Base-by-base conservation (phyloP, 495 filamentous ascomycete species). In the Neurospora sp. region DNA sequence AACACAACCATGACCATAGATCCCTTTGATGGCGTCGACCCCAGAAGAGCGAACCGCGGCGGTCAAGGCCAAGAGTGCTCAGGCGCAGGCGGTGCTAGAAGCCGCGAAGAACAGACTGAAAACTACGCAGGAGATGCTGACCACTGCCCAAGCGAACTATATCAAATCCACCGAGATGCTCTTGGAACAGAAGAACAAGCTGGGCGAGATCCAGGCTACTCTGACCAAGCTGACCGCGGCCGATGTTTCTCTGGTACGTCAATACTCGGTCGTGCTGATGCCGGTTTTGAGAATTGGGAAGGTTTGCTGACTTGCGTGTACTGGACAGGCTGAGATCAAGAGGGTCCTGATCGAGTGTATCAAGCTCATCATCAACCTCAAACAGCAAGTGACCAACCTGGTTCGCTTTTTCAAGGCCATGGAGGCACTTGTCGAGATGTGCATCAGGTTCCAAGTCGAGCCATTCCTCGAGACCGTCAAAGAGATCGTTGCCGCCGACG, bases 401-500 rank as follows among this genome's bases (percentile, higher is more conserved):
- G 70, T 72, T 40, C 70, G 48, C 16, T 72, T 72, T 3, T 72
- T 72, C 70, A 65, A 72, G 31, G 45, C 70, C 27, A 68, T 72
- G 44, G 70, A 40, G n/a, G 4, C 70, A 3, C 20, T 72, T 18
- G 44, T 72, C 31, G 48, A 72, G 12, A 68, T 61, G 16, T 59
- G 42, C 48, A 48, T 72, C 45, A 9, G 27, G 9, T 61, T 41
- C 18, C 42, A 72, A 18, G 70, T 72, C 70, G 40, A 72, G 48
- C 44, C 44, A 2, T 72, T 72, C 70, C 70, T 72, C 20, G 12
- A 71, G 39, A 71, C 69, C 38, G 40, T 71, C 69, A 48, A 71
- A 0, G 2, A 1, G 39, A 71, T 71, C 4, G 69, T 71, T 14
- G 69, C 69, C 40, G 69, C 69, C 41, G 69, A 71, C 69, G 37